These are phyloP conservation scores for Xylariaceae sp. DNA, from an alignment of 2,329 filamentous ascomycete species.

Conservation along the genomic window DNA sequence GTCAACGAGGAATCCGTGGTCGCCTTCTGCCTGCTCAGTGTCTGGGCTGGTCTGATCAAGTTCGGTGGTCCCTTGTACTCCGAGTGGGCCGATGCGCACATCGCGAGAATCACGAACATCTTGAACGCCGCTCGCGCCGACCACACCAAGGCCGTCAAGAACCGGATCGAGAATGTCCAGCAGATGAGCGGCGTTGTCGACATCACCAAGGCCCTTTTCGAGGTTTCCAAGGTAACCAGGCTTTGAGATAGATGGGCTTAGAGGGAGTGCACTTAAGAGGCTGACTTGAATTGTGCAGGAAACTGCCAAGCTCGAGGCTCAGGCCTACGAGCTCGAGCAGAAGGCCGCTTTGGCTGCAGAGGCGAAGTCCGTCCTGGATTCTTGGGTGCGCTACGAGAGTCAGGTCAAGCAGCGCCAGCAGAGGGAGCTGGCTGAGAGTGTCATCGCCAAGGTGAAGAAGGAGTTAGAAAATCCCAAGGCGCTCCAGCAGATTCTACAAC, in stretches of 20 bases:
- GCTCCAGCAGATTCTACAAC: slow-evolving; percentile 95
- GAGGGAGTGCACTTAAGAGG: slow-evolving; percentile 3
- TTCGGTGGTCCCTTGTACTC: slow-evolving; percentile 89
- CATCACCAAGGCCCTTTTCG: slow-evolving; percentile 94
- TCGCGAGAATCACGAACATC: slow-evolving; percentile 89
- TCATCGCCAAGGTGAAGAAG: slow-evolving; percentile 98
- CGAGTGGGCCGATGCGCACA: slow-evolving; percentile 86
- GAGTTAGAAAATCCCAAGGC: slow-evolving; percentile 97
- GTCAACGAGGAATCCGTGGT: slow-evolving; percentile 98
- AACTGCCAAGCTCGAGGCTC: slow-evolving; percentile 90
- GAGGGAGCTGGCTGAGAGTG: slow-evolving; percentile 82
- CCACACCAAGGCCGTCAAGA: slow-evolving; percentile 93
- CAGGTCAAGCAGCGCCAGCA: slow-evolving; percentile 99
- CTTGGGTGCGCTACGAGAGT: slow-evolving; percentile 96
- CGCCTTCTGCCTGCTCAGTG: slow-evolving; percentile 83
- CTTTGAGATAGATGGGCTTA: background rate
- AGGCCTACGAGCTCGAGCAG: slow-evolving; percentile 97
- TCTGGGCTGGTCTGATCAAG: slow-evolving; percentile 89
- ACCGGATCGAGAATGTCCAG: slow-evolving; percentile 87
- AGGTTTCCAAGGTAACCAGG: slow-evolving; percentile 83
- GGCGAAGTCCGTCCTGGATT: slow-evolving; percentile 93
- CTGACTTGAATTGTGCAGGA: slow-evolving; percentile 54
- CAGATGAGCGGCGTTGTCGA: slow-evolving; percentile 93
- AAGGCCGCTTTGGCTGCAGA: slow-evolving; percentile 85
- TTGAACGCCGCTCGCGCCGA: slow-evolving; percentile 89